Base-by-base conservation (phyloP, 495 filamentous ascomycete species). In the Hypoxylon intermedium region DNA sequence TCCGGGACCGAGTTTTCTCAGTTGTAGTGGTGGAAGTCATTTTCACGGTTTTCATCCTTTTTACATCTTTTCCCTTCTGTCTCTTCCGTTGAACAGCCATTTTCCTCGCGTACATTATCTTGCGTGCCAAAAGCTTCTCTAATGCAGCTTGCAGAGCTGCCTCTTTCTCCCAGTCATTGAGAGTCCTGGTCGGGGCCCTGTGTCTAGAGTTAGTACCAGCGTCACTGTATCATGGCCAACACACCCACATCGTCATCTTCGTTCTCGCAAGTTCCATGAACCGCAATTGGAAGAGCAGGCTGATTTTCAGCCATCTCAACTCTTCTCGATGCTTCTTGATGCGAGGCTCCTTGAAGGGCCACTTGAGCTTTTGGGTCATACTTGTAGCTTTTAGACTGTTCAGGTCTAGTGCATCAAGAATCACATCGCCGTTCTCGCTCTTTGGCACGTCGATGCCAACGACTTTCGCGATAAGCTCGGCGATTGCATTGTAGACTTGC, bases 291-390 rank as follows among this genome's bases (percentile, higher is more conserved):
- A 62, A 54, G 15, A 67, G 20, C 4, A 62, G 9, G 34, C 50
- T 67, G 1, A 67, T 28, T 34, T 58, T 67, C 15, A 67, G 24
- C 57, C 44, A 56, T 38, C 54, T 43, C 16, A 67, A 36, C 3
- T 63, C 52, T 36, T 63, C 51, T n/a, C 20, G 46, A 11, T 40
- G 51, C 26, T 38, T 67, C 16, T 36, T 60, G 15, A 67, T 53
- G 20, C 63, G 58, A 30, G 33, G 47, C 21, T 53, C 44, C 26
- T 44, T 31, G 30, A 55, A 65, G 24, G 54, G 54, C 57, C 59
- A 62, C 48, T 24, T 56, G 15, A 62, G 40, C 46, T 40, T 62
- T 6, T n/a, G 45, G 0, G 50, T 49, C 1, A 49, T 19, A 33
- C 58, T 48, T 4, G n/a, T 11, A 43, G 20, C 30, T 3, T 50